Evolutionary conservation across 129 eudicot genomes (phyloP), one percentile per base, ranked within the genome.

Genomic region (Artemisia tridentata): DNA sequence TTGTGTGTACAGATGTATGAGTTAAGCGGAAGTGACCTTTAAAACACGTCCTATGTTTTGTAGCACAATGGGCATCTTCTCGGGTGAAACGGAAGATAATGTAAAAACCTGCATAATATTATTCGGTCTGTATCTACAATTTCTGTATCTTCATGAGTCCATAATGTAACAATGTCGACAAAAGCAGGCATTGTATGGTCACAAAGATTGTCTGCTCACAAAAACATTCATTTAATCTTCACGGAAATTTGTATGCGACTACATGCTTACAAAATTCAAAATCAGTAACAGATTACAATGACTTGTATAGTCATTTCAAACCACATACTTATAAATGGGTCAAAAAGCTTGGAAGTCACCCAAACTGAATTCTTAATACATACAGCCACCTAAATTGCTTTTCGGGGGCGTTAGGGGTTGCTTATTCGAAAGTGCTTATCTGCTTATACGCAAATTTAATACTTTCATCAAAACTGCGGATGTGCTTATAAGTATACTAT

Each of bases 51-150:
- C 78, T 43, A 84, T 78, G 79, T 87, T 87, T 73, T 80, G 84
- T 71, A 84, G 41, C 49, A 84, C 75, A 43, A 54, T 16, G 25
- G 76, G 77, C 95, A 84, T 84, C 76, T 82, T 82, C 63, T 71
- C 77, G 5, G 95, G 95, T 76, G 85, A 74, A 71, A 87, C 64
- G 6, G 89, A 87, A 53, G 89, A 84, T 56, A 87, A 65, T 74
- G 77, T 80, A 77, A 87, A 87, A 71, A 87, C 63, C 88, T 84
- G 90, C 72, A 62, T 77, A n/a, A 67, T 63, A 45, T 57, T 19
- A 69, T 41, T 43, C 62, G 43, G 23, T 29, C 27, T 53, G 51
- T 18, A 70, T 45, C 34, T 45, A 43, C 10, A 52, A 29, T 14
- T 55, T 51, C 54, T 23, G 54, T 50, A 58, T 49, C 27, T 16